Percentiles rank a stretch among this genome's conserved stretches.
phyloP scores from a whole-genome alignment of 2,329 filamentous ascomycete species.

The Ophiobolus disseminans region DNA sequence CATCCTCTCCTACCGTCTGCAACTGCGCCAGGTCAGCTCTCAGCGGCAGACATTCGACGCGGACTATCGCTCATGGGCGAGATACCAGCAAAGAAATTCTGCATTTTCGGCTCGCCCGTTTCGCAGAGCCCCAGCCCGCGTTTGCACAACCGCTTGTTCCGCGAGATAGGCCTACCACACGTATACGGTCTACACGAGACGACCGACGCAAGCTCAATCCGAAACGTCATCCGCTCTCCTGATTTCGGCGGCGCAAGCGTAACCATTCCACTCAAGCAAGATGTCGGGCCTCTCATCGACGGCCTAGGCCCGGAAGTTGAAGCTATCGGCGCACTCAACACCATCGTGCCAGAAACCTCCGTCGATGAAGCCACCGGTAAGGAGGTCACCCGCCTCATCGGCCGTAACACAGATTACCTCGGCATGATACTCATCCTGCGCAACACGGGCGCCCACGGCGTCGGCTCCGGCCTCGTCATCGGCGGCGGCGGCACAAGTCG shows the following conservation, averaged over 20 bases:
- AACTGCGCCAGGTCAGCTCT: conserved; percentile 92
- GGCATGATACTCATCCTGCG: conserved; percentile 86
- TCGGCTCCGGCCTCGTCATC: conserved; percentile 75
- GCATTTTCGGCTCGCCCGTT: conserved; percentile 87
- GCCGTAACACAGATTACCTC: conserved; percentile 95
- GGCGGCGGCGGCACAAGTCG: conserved; percentile 92
- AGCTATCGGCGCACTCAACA: conserved; percentile 92
- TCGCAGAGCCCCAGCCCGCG: conserved; percentile 82
- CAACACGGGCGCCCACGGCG: conserved; percentile 62
- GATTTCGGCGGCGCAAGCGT: conserved; percentile 93
- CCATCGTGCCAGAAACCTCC: conserved; percentile 70
- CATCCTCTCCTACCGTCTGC: conserved; percentile 90
- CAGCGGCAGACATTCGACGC: conserved; percentile 83
- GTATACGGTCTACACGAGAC: conserved; percentile 81
- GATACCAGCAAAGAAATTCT: conserved; percentile 78
- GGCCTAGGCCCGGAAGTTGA: conserved; percentile 79
- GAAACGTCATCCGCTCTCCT: conserved; percentile 69
- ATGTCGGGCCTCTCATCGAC: conserved; percentile 83
- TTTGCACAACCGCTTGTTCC: conserved; percentile 87
- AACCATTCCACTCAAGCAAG: conserved; percentile 92
- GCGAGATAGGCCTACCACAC: conserved; percentile 79
- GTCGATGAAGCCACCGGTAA: conserved; percentile 50
- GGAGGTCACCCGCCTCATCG: conserved; percentile 65
- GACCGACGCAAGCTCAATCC: conserved; percentile 64
- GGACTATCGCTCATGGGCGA: conserved; percentile 81